These are phyloP conservation scores for Phytophthora sp. DNA, from an alignment of 352 stramenopile genomes.

Conservation along the genomic window DNA sequence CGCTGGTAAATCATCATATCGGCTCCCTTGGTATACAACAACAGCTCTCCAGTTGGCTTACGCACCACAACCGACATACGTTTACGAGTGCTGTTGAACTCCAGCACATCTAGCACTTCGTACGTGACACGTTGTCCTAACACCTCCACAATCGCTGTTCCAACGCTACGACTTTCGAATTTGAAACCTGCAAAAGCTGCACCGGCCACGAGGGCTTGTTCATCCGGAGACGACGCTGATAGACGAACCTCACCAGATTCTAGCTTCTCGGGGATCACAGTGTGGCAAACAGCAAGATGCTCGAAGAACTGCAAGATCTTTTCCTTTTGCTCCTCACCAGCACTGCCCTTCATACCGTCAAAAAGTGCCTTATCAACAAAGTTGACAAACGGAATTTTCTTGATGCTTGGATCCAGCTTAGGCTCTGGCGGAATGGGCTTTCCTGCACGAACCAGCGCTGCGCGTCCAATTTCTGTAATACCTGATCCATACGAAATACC, in stretches of 20 bases:
- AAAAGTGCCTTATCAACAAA: slow-evolving; percentile 76
- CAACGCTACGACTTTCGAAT: slow-evolving; percentile 67
- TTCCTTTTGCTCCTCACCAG: slow-evolving; percentile 45
- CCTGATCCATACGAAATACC: slow-evolving; percentile 90
- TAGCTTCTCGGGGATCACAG: slow-evolving; percentile 76
- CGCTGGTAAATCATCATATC: slow-evolving; percentile 94
- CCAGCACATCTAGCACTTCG: slow-evolving; percentile 73
- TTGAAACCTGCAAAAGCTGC: slow-evolving; percentile 74
- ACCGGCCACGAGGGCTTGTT: slow-evolving; percentile 83
- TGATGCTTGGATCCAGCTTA: slow-evolving; percentile 59
- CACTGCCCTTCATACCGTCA: slow-evolving; percentile 60
- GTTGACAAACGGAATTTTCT: slow-evolving; percentile 76
- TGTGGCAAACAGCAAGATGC: slow-evolving; percentile 85
- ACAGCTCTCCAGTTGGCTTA: slow-evolving; percentile 52
- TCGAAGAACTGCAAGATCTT: slow-evolving; percentile 85
- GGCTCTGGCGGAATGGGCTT: slow-evolving; percentile 71
- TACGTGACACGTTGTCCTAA: slow-evolving; percentile 56
- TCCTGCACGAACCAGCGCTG: slow-evolving; percentile 57
- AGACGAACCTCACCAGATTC: slow-evolving; percentile 70
- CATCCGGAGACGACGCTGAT: slow-evolving; percentile 84
- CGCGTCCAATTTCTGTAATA: slow-evolving; percentile 81
- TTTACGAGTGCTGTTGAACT: slow-evolving; percentile 84
- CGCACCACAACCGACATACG: slow-evolving; percentile 80
- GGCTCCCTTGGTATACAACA: slow-evolving; percentile 90
- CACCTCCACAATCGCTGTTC: slow-evolving; percentile 53